Evolutionary conservation across 2,329 filamentous ascomycete species (phyloP).

Genomic region (Ophiostoma montium): DNA sequence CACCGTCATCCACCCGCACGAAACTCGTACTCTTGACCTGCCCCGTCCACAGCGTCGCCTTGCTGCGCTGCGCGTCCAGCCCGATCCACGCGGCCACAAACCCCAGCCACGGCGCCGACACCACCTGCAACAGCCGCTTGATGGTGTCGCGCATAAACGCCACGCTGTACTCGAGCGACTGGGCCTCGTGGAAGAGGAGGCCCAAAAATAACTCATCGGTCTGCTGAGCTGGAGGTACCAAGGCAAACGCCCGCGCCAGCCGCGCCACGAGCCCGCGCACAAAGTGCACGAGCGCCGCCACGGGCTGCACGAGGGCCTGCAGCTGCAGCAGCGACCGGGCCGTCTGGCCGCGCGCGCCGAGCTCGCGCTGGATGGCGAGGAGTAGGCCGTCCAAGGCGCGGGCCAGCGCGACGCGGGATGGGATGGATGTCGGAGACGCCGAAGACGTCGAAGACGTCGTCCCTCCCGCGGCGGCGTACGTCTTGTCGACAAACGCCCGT

Average conservation of each 20-base stretch:
- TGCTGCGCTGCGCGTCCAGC: conserved; percentile 41
- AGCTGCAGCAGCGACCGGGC: conserved; percentile 38
- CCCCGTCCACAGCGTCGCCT: conserved; percentile 10
- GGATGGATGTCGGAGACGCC: conserved; percentile 17
- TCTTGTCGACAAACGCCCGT: conserved; percentile 10
- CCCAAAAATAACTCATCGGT: conserved; percentile 50
- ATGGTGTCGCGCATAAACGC: conserved; percentile 48
- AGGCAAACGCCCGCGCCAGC: conserved; percentile 21
- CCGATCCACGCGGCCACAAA: conserved; percentile 61
- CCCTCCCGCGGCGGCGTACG: conserved; percentile 18
- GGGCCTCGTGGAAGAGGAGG: conserved; percentile 45
- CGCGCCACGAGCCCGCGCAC: conserved; percentile 36
- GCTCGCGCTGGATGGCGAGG: conserved; percentile 32
- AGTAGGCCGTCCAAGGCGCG: conserved; percentile 35
- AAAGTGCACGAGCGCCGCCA: conserved; percentile 34
- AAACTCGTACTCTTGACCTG: conserved; percentile 36
- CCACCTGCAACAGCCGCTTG: conserved; percentile 43
- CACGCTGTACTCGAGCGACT: conserved; percentile 49
- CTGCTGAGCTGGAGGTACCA: conserved; percentile 9
- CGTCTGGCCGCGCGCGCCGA: conserved; percentile 28
- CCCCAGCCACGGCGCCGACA: conserved; percentile 22
- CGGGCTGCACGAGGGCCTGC: conserved; percentile 33
- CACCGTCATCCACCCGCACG: conserved; percentile 40
- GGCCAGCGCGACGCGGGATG: conserved; percentile 37
- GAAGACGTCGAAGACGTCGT: conserved; percentile 1